Evolutionary conservation across 1,284 basidiomycete genomes (phyloP), one percentile per base, ranked within the genome.

Genomic region (Microbotryum lychnidis-dioicae): DNA sequence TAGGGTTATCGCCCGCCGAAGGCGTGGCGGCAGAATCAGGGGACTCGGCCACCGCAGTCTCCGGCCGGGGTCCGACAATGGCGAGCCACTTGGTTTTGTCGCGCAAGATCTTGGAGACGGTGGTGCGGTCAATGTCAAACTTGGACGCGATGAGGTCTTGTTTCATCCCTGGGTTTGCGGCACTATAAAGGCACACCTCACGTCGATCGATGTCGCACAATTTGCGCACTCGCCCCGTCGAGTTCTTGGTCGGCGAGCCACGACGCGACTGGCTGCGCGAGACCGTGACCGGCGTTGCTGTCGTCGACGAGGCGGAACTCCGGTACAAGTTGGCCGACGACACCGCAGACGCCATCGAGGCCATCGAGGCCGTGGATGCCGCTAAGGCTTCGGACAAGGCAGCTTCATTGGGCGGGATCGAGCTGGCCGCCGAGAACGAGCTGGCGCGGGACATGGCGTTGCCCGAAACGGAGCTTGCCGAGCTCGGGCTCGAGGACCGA

Each of bases 51-150:
- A 42, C 14, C 37, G 29, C 33, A 25, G 46, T 27, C 20, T 33
- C 31, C 33, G 37, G 56, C 37, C 12, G 14, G 37, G 56, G 23
- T 72, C 67, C 37, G 37, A 57, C 48, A 25, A 61, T 50, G 62
- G 81, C 82, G 70, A 91, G 76, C 90, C 90, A 93, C 69, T 84
- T 84, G 20, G 81, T 80, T 75, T 87, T 88, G 71, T 87, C 78
- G 64, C 91, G 92, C 65, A 93, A 80, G 66, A 91, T 92, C 77
- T 93, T 92, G 76, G 86, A 89, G 72, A 93, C 87, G n/a, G 90
- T 93, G 75, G 87, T 91, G 55, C 91, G 84, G 73, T 93, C 91
- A 58, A 92, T 86, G 57, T 83, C 82, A 73, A 86, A 93, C 47
- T 78, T 76, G 14, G 76, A 75, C 1, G 87, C 90, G 69, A 92